phyloP scores from a whole-genome alignment of 164 flowering plant species.

The Stephania yunnanensis region DNA sequence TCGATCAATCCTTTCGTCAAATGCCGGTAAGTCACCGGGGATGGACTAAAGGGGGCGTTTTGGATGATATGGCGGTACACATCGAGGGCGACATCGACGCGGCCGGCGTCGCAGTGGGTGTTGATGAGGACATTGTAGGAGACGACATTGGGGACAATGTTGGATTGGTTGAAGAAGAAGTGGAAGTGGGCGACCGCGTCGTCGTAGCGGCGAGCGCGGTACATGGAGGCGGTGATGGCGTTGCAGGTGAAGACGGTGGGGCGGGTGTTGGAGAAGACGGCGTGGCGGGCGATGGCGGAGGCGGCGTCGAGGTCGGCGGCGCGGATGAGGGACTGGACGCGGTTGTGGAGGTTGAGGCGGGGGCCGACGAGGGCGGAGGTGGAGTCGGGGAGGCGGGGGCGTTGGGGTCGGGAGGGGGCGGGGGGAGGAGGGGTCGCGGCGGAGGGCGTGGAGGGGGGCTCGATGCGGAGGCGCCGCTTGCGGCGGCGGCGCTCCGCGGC shows the following conservation, averaged over 20 bases:
- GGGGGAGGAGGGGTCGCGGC: constrained; percentile 40
- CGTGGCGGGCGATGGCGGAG: constrained; percentile 51
- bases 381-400: constrained; percentile 70
- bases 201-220: constrained; percentile 44
- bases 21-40: constrained; percentile 52
- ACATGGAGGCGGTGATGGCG: constrained; percentile 76
- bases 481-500: constrained; percentile 82
- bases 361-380: constrained; percentile 39
- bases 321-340: constrained; percentile 72
- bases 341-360: constrained; percentile 79
- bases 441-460: constrained; percentile 60
- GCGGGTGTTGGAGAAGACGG: constrained; percentile 59
- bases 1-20: constrained; percentile 65
- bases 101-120: constrained; percentile 53
- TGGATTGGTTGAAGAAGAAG: constrained; percentile 50
- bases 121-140: constrained; percentile 64
- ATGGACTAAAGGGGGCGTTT: constrained; percentile 72
- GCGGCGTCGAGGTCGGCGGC: constrained; percentile 57
- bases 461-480: constrained; percentile 49
- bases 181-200: constrained; percentile 58
- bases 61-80: constrained; percentile 48
- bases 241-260: constrained; percentile 92
- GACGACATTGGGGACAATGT: constrained; percentile 66
- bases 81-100: constrained; percentile 48
- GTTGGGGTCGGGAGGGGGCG: constrained; percentile 48